Conservation (phyloP, 2,329 filamentous ascomycete genomes). For the Mycosphaerella sp. region DNA sequence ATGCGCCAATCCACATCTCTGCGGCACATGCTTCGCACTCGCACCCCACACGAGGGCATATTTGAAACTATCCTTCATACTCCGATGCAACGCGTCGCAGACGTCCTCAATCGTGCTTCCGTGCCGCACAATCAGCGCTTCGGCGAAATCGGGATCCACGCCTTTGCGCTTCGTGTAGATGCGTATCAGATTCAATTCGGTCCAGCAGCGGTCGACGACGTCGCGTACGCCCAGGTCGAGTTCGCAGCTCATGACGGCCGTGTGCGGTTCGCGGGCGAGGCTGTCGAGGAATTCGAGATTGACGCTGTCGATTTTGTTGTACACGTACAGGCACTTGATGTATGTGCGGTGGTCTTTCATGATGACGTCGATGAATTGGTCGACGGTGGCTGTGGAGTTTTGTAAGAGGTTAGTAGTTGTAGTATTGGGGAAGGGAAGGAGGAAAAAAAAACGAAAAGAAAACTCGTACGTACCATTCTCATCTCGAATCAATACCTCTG, state of each 20-base stretch:
- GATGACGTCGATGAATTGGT: constrained; percentile 98
- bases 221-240: constrained; percentile 88
- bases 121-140: constrained; percentile 85
- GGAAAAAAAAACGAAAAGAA: too few relatives aligned
- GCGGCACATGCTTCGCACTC: constrained; percentile 88
- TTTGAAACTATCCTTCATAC: constrained; percentile 96
- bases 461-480: constrained; percentile 56
- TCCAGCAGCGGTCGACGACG: constrained; percentile 91
- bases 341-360: constrained; percentile 99
- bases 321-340: constrained; percentile 89
- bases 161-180: constrained; percentile 97
- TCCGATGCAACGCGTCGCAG: constrained; percentile 89
- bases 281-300: constrained; percentile 89
- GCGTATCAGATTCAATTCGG: constrained; percentile 80
- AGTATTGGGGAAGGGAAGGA: neutral
- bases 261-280: constrained; percentile 85
- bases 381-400: constrained; percentile 63
- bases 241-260: constrained; percentile 96
- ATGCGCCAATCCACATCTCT: constrained; percentile 83
- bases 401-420: neutral
- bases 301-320: constrained; percentile 99
- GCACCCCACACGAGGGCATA: constrained; percentile 97
- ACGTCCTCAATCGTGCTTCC: constrained; percentile 93
- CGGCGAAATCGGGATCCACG: constrained; percentile 76
- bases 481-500: constrained; percentile 89